These are phyloP conservation scores for Jaltomata sinuosa DNA, from an alignment of 257 asterid genomes.

Conservation along the genomic window DNA sequence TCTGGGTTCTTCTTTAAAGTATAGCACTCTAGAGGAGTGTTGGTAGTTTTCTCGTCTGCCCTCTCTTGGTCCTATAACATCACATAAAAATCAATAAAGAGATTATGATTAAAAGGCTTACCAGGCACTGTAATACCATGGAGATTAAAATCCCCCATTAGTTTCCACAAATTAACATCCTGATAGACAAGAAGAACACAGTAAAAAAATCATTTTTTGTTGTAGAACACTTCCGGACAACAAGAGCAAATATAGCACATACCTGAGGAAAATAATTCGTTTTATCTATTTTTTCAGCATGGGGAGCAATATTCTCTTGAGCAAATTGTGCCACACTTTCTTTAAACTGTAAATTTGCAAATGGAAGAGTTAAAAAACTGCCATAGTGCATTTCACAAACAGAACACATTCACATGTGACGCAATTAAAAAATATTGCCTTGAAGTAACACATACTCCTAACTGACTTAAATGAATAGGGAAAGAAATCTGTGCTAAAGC, in stretches of 20 bases:
- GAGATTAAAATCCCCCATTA: constrained; percentile 94
- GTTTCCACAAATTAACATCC: constrained; percentile 92
- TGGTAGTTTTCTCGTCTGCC: neutral
- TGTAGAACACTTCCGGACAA: neutral
- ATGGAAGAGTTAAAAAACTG: neutral
- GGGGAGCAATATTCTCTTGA: constrained; percentile 89
- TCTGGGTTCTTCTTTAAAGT: neutral
- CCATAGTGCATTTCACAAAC: neutral
- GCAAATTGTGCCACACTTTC: constrained; percentile 94
- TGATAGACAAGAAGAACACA: constrained; percentile 14
- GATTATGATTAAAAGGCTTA: constrained; percentile 10
- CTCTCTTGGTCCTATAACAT: neutral
- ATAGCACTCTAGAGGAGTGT: neutral
- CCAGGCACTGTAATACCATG: constrained; percentile 98
- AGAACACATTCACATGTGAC: neutral
- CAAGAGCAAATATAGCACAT: neutral
- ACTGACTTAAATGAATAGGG: neutral
- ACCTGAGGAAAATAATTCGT: constrained; percentile 86
- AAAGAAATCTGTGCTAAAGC: neutral
- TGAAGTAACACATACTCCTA: neutral
- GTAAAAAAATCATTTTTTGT: neutral
- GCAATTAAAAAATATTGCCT: neutral
- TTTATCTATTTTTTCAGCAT: constrained; percentile 74
- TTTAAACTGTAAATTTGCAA: constrained; percentile 50
- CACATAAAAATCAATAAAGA: neutral